phyloP scores from a whole-genome alignment of 768 basidiomycete species.

The Tulasnella sp. region DNA sequence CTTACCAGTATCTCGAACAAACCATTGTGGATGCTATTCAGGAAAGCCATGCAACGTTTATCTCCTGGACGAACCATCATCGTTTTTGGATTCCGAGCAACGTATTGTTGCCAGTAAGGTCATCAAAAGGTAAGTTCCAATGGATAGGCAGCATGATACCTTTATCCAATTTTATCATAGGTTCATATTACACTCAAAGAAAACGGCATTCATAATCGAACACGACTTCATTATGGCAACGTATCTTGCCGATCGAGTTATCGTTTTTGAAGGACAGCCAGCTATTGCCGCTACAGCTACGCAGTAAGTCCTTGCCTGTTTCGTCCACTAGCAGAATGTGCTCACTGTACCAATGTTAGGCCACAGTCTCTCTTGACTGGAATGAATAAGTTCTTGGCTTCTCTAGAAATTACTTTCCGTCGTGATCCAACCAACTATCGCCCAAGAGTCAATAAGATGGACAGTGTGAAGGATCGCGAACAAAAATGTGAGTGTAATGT shows the following conservation, averaged over 20 bases:
- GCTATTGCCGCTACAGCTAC: constrained; percentile 82
- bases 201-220: constrained; percentile 97
- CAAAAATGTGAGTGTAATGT: constrained; percentile 48
- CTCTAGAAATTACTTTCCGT: constrained; percentile 94
- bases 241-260: constrained; percentile 94
- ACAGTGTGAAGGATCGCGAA: constrained; percentile 79
- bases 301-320: constrained; percentile 48
- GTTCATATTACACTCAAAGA: constrained; percentile 92
- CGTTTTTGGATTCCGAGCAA: constrained; percentile 97
- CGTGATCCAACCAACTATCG: constrained; percentile 93
- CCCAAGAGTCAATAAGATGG: constrained; percentile 72
- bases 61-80: constrained; percentile 71
- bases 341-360: constrained; percentile 29
- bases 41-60: constrained; percentile 47
- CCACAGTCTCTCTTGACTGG: constrained; percentile 90
- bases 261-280: constrained; percentile 80
- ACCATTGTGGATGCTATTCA: no score
- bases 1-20: neutral
- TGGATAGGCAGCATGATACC: neutral
- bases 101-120: constrained; percentile 97
- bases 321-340: neutral
- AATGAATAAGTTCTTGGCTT: constrained; percentile 96
- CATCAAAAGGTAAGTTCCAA: constrained; percentile 68
- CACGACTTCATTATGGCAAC: constrained; percentile 99
- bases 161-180: constrained; percentile 26